These are phyloP conservation scores for Cyclocybe aegerita DNA, from an alignment of 768 basidiomycete species.

Conservation along the genomic window DNA sequence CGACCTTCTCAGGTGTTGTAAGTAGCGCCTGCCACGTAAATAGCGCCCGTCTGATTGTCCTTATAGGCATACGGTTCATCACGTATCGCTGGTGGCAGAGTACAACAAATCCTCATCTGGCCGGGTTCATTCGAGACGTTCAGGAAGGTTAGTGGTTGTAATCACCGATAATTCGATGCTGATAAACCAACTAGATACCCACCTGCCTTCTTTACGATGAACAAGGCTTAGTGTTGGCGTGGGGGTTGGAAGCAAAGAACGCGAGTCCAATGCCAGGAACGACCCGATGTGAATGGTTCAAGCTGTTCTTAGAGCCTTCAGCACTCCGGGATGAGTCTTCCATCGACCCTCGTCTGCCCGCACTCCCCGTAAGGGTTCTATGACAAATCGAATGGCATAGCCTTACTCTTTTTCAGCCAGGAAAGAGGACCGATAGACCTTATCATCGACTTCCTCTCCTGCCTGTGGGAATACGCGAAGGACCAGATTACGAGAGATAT, in stretches of 20 bases:
- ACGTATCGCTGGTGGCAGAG: slow-evolving; percentile 72
- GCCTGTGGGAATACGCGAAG: slow-evolving; percentile 85
- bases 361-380: slow-evolving; percentile 61
- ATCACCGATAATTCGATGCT: slow-evolving; percentile 3
- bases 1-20: slow-evolving; percentile 86
- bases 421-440: slow-evolving; percentile 77
- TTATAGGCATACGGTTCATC: slow-evolving; percentile 82
- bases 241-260: slow-evolving; percentile 89
- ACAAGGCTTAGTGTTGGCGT: slow-evolving; percentile 69
- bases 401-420: slow-evolving; percentile 44
- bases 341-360: slow-evolving; percentile 77
- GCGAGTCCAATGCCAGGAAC: slow-evolving; percentile 67
- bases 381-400: background rate
- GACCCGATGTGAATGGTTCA: slow-evolving; percentile 66
- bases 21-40: slow-evolving; percentile 27
- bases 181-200: slow-evolving; percentile 46
- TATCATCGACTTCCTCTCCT: slow-evolving; percentile 80
- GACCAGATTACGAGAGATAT: slow-evolving; percentile 87
- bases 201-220: slow-evolving; percentile 85
- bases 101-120: slow-evolving; percentile 87
- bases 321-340: slow-evolving; percentile 70
- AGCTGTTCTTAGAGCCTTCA: slow-evolving; percentile 81
- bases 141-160: slow-evolving; percentile 54
- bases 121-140: slow-evolving; percentile 85
- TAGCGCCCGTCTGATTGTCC: slow-evolving; percentile 3